Percentiles rank a stretch among this genome's conserved stretches.
Conservation (phyloP, 2,329 filamentous ascomycete genomes). For the Graphiopsis chlorocephala region DNA sequence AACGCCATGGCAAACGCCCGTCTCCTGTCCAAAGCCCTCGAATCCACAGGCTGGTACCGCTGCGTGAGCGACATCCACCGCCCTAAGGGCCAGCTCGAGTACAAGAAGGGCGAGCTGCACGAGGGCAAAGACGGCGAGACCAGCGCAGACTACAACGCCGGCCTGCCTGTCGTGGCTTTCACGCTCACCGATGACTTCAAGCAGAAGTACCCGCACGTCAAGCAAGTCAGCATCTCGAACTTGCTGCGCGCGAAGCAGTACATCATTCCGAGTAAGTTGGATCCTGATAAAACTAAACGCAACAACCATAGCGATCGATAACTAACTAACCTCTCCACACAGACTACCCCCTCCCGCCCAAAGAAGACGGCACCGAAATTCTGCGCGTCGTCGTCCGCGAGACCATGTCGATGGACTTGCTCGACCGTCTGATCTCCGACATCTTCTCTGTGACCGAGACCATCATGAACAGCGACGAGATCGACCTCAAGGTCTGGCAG, state of each 20-base stretch:
- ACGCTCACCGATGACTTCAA: conserved; percentile 61
- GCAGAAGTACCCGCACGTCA: conserved; percentile 59
- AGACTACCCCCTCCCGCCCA: conserved; percentile 65
- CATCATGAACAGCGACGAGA: conserved; percentile 53
- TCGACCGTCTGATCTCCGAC: conserved; percentile 62
- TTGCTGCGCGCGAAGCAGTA: conserved; percentile 65
- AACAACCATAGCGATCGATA: not conserved
- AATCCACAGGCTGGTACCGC: conserved; percentile 64
- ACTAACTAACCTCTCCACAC: not conserved
- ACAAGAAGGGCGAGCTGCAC: conserved; percentile 42
- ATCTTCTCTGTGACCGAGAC: conserved; percentile 60
- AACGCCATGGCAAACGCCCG: conserved; percentile 65
- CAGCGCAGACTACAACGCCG: conserved; percentile 61
- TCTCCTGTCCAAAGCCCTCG: conserved; percentile 60
- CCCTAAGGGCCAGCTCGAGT: conserved; percentile 44
- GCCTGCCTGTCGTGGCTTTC: conserved; percentile 68
- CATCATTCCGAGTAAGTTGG: conserved; percentile 61
- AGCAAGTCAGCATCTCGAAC: conserved; percentile 62
- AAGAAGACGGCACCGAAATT: conserved; percentile 62
- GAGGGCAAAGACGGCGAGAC: conserved; percentile 49
- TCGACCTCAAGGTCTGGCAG: conserved; percentile 53
- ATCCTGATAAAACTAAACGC: not conserved
- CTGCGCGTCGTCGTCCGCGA: conserved; percentile 66
- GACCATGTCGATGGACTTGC: conserved; percentile 65
- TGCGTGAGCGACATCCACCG: conserved; percentile 66